Evolutionary conservation across 2,329 filamentous ascomycete species (phyloP).

Genomic region (Alternaria gansuensis): DNA sequence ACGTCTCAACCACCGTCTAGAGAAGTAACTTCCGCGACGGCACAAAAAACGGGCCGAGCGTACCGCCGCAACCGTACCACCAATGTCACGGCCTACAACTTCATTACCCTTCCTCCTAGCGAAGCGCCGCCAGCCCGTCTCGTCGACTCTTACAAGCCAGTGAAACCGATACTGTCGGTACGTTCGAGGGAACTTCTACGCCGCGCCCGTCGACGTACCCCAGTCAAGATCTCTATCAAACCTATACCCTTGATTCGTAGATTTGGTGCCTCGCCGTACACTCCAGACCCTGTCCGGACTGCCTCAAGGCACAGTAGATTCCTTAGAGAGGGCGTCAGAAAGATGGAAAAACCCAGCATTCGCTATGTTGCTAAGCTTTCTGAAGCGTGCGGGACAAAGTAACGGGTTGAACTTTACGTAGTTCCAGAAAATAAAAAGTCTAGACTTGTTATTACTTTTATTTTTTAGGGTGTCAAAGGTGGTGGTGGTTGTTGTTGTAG

Average conservation of each 20-base stretch:
- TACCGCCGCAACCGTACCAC: slow-evolving; percentile 1
- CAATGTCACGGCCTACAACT: slow-evolving; percentile 8
- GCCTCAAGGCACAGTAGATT: slow-evolving; percentile 17
- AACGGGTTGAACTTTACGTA: neutral
- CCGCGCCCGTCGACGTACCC: neutral
- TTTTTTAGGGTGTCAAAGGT: too few relatives aligned
- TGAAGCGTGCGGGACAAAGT: neutral
- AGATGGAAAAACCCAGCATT: slow-evolving; percentile 9
- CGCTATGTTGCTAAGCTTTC: neutral
- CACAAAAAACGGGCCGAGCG: neutral
- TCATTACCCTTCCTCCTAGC: slow-evolving; percentile 7
- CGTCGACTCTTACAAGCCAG: slow-evolving; percentile 5
- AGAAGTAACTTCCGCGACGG: slow-evolving; percentile 1
- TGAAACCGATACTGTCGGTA: slow-evolving; percentile 10
- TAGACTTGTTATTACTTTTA: too few relatives aligned
- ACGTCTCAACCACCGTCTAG: slow-evolving; percentile 11
- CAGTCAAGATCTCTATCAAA: neutral
- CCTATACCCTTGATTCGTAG: slow-evolving; percentile 12
- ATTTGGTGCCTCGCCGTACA: slow-evolving; percentile 15
- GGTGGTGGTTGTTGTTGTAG: too few relatives aligned
- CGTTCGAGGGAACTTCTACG: slow-evolving; percentile 11
- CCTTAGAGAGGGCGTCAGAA: slow-evolving; percentile 11
- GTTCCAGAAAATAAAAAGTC: too few relatives aligned
- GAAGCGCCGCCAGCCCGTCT: neutral
- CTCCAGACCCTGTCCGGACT: slow-evolving; percentile 2